Conservation (phyloP, 2,329 filamentous ascomycete genomes). For the Cordyceps cateniannulata region DNA sequence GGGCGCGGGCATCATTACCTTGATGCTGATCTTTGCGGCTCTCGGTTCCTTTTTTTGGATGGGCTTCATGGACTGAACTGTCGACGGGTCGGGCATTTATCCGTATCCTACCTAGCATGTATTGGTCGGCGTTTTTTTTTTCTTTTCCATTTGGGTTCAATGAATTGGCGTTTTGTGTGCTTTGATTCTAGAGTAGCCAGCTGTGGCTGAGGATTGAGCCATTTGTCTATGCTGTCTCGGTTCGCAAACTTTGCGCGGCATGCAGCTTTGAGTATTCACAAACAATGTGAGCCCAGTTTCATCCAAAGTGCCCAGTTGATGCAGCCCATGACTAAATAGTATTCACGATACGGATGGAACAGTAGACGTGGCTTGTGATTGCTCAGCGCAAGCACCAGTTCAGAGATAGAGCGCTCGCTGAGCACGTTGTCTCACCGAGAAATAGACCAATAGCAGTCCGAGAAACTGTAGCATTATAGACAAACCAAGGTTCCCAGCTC, state of each 20-base stretch:
- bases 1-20: slow-evolving; percentile 43
- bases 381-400: no score
- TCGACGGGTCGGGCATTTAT: background rate
- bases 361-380: background rate
- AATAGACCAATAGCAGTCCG: background rate
- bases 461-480: no score
- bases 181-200: no score
- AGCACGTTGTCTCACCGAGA: background rate
- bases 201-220: no score
- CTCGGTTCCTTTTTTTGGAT: slow-evolving; percentile 45
- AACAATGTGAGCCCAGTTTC: no score
- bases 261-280: no score
- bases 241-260: no score
- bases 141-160: background rate
- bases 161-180: background rate
- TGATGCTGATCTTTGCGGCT: slow-evolving; percentile 34
- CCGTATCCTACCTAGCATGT: no score
- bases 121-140: background rate
- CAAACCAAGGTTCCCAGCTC: background rate
- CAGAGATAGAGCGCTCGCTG: background rate
- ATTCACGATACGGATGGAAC: no score
- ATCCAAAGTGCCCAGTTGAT: no score
- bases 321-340: no score
- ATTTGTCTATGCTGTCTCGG: no score
- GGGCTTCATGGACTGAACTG: slow-evolving; percentile 29